phyloP scores from a whole-genome alignment of 768 basidiomycete species.

The Amanita phalloides region DNA sequence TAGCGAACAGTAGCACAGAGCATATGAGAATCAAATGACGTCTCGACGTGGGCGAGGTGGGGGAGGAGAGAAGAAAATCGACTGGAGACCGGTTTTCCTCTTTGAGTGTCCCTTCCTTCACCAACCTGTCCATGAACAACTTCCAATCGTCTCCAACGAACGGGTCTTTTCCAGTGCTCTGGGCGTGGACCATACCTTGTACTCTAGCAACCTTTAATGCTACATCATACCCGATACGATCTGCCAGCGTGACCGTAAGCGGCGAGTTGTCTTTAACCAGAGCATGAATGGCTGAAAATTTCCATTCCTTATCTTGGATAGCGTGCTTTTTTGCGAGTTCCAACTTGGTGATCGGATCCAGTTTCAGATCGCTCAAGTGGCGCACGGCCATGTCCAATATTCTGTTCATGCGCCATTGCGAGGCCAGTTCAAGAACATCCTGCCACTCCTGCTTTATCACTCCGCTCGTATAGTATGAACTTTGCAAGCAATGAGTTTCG shows the following conservation, averaged over 20 bases:
- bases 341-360: constrained; percentile 19
- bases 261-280: constrained; percentile 15
- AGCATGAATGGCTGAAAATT: constrained; percentile 18
- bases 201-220: constrained; percentile 13
- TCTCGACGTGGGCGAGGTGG: no score
- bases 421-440: constrained; percentile 7
- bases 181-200: background rate
- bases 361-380: constrained; percentile 9
- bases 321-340: constrained; percentile 18
- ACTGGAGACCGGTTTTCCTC: background rate
- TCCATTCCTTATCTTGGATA: constrained; percentile 19
- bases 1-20: no score
- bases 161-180: background rate
- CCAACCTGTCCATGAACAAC: background rate
- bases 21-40: no score
- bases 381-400: constrained; percentile 16
- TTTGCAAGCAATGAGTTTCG: background rate
- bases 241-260: constrained; percentile 16
- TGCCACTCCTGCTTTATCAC: constrained; percentile 9
- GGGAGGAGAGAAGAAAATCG: no score
- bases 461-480: background rate
- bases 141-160: background rate
- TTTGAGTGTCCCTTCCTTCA: background rate
- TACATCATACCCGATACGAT: constrained; percentile 16
- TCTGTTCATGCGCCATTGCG: constrained; percentile 12